Conservation (phyloP, 2,329 filamentous ascomycete species). For the Arachnopeziza araneosa region DNA sequence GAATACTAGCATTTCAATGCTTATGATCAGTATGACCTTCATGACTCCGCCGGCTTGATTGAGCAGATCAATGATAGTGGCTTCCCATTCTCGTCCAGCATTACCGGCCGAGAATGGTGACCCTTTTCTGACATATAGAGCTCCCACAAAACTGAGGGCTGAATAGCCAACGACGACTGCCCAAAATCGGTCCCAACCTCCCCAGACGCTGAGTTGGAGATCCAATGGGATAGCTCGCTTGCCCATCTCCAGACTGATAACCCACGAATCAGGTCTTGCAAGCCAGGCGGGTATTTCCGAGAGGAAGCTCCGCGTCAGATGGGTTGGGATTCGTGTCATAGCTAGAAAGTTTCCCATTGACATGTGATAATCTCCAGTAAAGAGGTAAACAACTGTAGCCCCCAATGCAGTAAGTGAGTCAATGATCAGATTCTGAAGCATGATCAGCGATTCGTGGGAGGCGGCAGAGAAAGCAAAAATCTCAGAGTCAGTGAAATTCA, state of each 20-base stretch:
- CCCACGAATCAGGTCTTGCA: slow-evolving; percentile 49
- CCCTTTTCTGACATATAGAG: slow-evolving; percentile 72
- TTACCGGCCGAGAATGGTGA: slow-evolving; percentile 58
- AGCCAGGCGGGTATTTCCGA: slow-evolving; percentile 33
- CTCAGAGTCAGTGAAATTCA: slow-evolving; percentile 44
- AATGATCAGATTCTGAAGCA: slow-evolving; percentile 50
- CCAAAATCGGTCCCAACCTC: slow-evolving; percentile 55
- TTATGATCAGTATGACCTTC: slow-evolving; percentile 97
- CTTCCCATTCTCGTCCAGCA: slow-evolving; percentile 62
- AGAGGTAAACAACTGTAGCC: slow-evolving; percentile 37
- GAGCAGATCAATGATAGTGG: slow-evolving; percentile 72
- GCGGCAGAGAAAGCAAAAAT: slow-evolving; percentile 72
- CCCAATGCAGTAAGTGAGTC: slow-evolving; percentile 37
- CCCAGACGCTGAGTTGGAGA: slow-evolving; percentile 61
- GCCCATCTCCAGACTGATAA: slow-evolving; percentile 47
- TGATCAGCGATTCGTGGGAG: slow-evolving; percentile 64
- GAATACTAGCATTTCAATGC: slow-evolving; percentile 97
- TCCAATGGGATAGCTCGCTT: slow-evolving; percentile 38
- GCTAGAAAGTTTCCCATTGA: slow-evolving; percentile 13
- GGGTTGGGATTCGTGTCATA: slow-evolving; percentile 7
- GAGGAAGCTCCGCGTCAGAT: slow-evolving; percentile 16
- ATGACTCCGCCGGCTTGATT: slow-evolving; percentile 94
- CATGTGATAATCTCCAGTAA: slow-evolving; percentile 37
- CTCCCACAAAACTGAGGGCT: slow-evolving; percentile 67
- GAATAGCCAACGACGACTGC: slow-evolving; percentile 79